Evolutionary conservation across 2,329 filamentous ascomycete genomes (phyloP).

Genomic region (Aspergillaceae sp.): DNA sequence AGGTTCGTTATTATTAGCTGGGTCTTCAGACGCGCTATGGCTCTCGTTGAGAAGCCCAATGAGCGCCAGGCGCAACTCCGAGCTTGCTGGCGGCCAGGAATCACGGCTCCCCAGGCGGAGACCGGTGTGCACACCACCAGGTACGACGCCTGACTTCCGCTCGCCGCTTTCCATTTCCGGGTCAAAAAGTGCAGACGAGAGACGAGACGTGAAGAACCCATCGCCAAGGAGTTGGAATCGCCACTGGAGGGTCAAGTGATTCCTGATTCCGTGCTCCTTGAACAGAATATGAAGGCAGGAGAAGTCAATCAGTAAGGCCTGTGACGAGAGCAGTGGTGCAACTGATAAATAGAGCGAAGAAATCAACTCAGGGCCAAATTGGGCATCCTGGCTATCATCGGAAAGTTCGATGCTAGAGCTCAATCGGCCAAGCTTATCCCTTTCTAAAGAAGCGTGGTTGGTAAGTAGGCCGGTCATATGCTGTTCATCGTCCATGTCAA

Average conservation of each 20-base stretch:
- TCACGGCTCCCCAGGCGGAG: slow-evolving; percentile 71
- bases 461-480: slow-evolving; percentile 18
- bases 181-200: slow-evolving; percentile 78
- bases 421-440: slow-evolving; percentile 22
- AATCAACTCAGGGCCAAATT: slow-evolving; percentile 34
- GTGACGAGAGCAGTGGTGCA: slow-evolving; percentile 61
- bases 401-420: slow-evolving; percentile 15
- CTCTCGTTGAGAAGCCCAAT: slow-evolving; percentile 78
- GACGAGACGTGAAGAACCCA: slow-evolving; percentile 68
- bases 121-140: slow-evolving; percentile 66
- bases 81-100: slow-evolving; percentile 88
- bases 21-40: slow-evolving; percentile 39
- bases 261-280: slow-evolving; percentile 58
- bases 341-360: slow-evolving; percentile 62
- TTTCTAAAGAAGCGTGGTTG: slow-evolving; percentile 15
- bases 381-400: slow-evolving; percentile 1
- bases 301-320: slow-evolving; percentile 68
- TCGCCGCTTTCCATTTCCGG: slow-evolving; percentile 73
- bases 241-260: slow-evolving; percentile 66
- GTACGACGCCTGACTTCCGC: slow-evolving; percentile 58
- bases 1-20: slow-evolving; percentile 11
- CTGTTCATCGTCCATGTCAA: slow-evolving; percentile 26
- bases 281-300: slow-evolving; percentile 73
- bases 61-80: slow-evolving; percentile 78
- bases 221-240: slow-evolving; percentile 79